These are phyloP conservation scores for Trifolium repens DNA, from an alignment of 306 rosid species.

Conservation along the genomic window DNA sequence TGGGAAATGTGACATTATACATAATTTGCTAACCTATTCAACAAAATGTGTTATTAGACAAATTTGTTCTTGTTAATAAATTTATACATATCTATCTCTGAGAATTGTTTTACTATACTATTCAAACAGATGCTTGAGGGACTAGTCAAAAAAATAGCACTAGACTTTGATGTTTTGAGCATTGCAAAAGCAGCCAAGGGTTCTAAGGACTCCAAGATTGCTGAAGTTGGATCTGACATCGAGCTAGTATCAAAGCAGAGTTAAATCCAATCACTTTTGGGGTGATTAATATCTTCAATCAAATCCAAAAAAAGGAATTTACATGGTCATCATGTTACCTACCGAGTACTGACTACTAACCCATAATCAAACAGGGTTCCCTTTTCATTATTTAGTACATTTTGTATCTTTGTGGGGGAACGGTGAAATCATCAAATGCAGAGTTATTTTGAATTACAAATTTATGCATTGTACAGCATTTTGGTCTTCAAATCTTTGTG, in stretches of 20 bases:
- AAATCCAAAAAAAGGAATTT: slow-evolving; percentile 8
- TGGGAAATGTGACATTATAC: too few relatives aligned
- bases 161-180: slow-evolving; percentile 83
- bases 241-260: slow-evolving; percentile 61
- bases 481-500: slow-evolving; percentile 1
- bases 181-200: slow-evolving; percentile 70
- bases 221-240: slow-evolving; percentile 87
- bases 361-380: neutral
- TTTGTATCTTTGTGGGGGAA: neutral
- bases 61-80: neutral
- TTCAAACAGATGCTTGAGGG: slow-evolving; percentile 82
- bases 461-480: slow-evolving; percentile 31
- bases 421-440: slow-evolving; percentile 12
- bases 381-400: slow-evolving; percentile 4
- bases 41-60: neutral
- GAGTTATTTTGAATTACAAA: slow-evolving; percentile 1
- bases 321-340: slow-evolving; percentile 6
- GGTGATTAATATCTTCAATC: slow-evolving; percentile 25
- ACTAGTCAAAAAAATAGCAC: slow-evolving; percentile 71
- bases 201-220: slow-evolving; percentile 79
- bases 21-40: neutral
- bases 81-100: too few relatives aligned
- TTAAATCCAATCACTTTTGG: slow-evolving; percentile 40
- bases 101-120: too few relatives aligned
- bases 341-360: neutral